These are phyloP conservation scores for Ceratobasidium sp. DNA, from an alignment of 1,284 basidiomycete genomes.

Conservation along the genomic window DNA sequence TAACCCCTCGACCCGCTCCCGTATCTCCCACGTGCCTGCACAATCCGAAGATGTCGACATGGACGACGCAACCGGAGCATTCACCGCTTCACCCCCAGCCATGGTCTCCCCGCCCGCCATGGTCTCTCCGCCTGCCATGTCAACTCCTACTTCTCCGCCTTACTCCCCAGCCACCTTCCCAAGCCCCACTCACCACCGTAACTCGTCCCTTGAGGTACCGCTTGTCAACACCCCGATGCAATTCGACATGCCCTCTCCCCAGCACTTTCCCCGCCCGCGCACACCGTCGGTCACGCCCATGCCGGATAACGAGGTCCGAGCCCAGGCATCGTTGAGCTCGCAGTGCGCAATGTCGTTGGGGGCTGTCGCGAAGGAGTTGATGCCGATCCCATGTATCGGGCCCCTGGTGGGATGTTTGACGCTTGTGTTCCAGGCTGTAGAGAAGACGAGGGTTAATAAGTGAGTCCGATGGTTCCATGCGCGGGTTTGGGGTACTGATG, in stretches of 20 bases:
- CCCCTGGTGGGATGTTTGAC: slow-evolving; percentile 12
- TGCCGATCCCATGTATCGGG: slow-evolving; percentile 22
- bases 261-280: not conserved
- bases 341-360: slow-evolving; percentile 29
- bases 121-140: too few species aligned
- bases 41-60: too few species aligned
- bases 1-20: too few species aligned
- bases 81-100: too few species aligned
- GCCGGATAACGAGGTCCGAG: slow-evolving; percentile 15
- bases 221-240: not conserved
- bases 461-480: not conserved
- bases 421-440: slow-evolving; percentile 4
- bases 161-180: not conserved
- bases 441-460: slow-evolving; percentile 21
- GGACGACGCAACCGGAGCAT: too few species aligned
- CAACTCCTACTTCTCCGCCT: too few species aligned
- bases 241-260: not conserved
- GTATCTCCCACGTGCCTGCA: too few species aligned
- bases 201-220: not conserved
- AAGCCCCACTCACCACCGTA: not conserved
- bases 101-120: too few species aligned
- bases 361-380: slow-evolving; percentile 14
- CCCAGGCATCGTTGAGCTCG: not conserved
- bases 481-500: not conserved
- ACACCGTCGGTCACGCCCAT: not conserved